Evolutionary conservation across 2,329 filamentous ascomycete species (phyloP).

Genomic region (Teratosphaeria nubilosa): DNA sequence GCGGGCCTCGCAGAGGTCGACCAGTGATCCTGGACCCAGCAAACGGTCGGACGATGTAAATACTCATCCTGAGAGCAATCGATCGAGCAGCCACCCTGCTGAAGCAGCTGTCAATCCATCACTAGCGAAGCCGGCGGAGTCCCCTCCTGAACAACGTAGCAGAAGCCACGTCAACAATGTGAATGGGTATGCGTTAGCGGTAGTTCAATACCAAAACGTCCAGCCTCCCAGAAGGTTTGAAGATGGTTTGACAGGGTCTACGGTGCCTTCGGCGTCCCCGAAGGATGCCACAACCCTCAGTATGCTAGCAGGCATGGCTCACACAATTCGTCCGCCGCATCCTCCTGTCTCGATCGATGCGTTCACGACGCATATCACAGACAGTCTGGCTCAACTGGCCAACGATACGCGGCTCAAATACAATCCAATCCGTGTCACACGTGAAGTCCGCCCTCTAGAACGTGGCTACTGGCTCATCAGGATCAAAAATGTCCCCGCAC

Average conservation of each 20-base stretch:
- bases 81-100: not conserved
- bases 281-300: not conserved
- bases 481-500: constrained; percentile 38
- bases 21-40: constrained; percentile 14
- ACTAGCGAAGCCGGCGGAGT: not conserved
- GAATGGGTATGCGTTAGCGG: not conserved
- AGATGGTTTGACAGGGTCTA: not conserved
- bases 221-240: not conserved
- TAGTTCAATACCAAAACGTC: not conserved
- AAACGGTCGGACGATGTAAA: not conserved
- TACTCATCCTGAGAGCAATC: not conserved
- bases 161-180: not conserved
- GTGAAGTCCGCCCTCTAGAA: constrained; percentile 50
- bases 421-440: constrained; percentile 28
- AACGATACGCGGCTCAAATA: constrained; percentile 24
- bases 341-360: constrained; percentile 11
- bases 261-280: not conserved
- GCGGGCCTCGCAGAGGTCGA: constrained; percentile 10
- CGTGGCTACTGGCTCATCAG: constrained; percentile 67
- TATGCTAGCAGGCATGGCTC: constrained; percentile 1
- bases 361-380: constrained; percentile 23
- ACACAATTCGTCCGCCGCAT: constrained; percentile 14
- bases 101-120: not conserved
- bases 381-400: constrained; percentile 19
- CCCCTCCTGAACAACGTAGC: not conserved